Evolutionary conservation across 2,329 filamentous ascomycete species (phyloP).

Genomic region (Fusarium albosuccineum): DNA sequence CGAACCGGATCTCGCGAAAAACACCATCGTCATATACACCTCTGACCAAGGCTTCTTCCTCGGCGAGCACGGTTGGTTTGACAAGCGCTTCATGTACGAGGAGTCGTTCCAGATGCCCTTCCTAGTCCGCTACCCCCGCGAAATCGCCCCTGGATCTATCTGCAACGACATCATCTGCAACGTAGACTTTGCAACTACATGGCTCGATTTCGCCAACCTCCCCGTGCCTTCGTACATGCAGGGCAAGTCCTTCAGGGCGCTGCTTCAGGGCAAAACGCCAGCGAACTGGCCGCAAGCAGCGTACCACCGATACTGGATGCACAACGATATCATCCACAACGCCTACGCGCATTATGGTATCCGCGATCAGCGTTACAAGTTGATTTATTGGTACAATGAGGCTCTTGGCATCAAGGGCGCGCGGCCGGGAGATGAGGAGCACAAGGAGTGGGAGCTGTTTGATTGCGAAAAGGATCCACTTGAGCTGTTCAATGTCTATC

Average conservation of each 20-base stretch:
- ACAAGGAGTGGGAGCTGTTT: slow-evolving; percentile 68
- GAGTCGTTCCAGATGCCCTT: slow-evolving; percentile 70
- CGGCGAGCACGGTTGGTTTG: slow-evolving; percentile 69
- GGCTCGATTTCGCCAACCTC: slow-evolving; percentile 60
- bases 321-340: slow-evolving; percentile 64
- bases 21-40: slow-evolving; percentile 66
- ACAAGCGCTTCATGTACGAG: slow-evolving; percentile 71
- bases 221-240: slow-evolving; percentile 64
- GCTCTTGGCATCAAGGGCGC: slow-evolving; percentile 60
- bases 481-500: slow-evolving; percentile 62
- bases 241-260: slow-evolving; percentile 57
- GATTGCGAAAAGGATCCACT: slow-evolving; percentile 64
- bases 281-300: slow-evolving; percentile 63
- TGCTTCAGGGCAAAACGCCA: slow-evolving; percentile 56
- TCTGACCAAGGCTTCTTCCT: slow-evolving; percentile 69
- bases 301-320: slow-evolving; percentile 70
- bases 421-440: slow-evolving; percentile 54
- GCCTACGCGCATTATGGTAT: slow-evolving; percentile 66
- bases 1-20: slow-evolving; percentile 54
- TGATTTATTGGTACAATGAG: slow-evolving; percentile 70
- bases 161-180: slow-evolving; percentile 65
- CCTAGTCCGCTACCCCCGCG: slow-evolving; percentile 59
- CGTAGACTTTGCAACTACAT: slow-evolving; percentile 66
- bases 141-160: slow-evolving; percentile 55
- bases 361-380: slow-evolving; percentile 64